Conservation (phyloP, 495 filamentous ascomycete genomes). For the Talaromyces proteolyticus region DNA sequence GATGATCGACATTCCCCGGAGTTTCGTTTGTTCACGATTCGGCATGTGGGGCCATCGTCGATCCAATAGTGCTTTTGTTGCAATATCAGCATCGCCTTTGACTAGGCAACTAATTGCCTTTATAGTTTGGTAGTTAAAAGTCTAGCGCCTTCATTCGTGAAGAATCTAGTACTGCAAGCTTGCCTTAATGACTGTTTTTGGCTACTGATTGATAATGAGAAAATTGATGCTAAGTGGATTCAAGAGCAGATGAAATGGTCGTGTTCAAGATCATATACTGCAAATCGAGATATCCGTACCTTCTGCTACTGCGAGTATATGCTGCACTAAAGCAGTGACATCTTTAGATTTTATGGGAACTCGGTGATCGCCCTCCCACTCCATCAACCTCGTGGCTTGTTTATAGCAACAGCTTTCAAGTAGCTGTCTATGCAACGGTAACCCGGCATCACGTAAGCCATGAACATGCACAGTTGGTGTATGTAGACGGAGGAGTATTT, state of each 20-base stretch:
- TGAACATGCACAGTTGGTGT: slow-evolving; percentile 62
- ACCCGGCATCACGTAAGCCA: slow-evolving; percentile 48
- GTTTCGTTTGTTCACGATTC: too few relatives aligned
- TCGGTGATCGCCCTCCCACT: slow-evolving; percentile 59
- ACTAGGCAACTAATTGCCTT: background rate
- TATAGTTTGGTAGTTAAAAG: too few relatives aligned
- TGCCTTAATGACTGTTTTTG: background rate
- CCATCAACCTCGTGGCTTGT: slow-evolving; percentile 36
- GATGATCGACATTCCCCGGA: background rate
- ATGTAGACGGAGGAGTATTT: background rate
- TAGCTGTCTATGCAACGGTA: slow-evolving; percentile 46
- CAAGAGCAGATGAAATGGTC: too few relatives aligned
- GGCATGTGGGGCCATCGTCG: background rate
- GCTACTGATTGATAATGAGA: background rate
- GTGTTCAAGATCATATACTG: too few relatives aligned
- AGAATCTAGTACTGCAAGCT: too few relatives aligned
- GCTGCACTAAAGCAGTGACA: slow-evolving; percentile 39
- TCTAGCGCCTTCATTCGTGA: too few relatives aligned
- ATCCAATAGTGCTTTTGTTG: background rate
- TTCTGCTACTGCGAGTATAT: slow-evolving; percentile 36
- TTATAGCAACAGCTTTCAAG: slow-evolving; percentile 42
- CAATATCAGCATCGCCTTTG: background rate
- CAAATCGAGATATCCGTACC: slow-evolving; percentile 17
- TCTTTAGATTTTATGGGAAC: slow-evolving; percentile 51
- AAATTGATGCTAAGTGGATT: too few relatives aligned